These are phyloP conservation scores for Arctium lappa DNA, from an alignment of 129 eudicot species.

Conservation along the genomic window DNA sequence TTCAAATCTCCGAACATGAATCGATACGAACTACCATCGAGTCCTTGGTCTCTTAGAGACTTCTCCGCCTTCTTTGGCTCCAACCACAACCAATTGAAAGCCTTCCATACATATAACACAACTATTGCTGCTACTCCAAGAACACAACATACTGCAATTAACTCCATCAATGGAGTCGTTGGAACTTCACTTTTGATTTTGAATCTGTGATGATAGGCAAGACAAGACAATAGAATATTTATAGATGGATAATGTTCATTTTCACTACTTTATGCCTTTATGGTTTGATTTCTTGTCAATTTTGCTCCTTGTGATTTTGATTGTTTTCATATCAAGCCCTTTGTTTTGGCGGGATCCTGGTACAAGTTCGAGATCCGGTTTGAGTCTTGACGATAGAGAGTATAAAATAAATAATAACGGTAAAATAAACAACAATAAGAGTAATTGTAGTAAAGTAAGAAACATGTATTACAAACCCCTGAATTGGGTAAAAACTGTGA, in stretches of 20 bases:
- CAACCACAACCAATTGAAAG: constrained; percentile 19
- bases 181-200: neutral
- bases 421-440: too few species aligned
- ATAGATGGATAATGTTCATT: neutral
- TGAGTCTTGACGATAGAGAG: neutral
- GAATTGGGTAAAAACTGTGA: too few species aligned
- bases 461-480: too few species aligned
- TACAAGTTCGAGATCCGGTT: neutral
- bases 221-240: neutral
- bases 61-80: constrained; percentile 13
- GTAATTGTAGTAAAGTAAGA: too few species aligned
- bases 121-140: neutral
- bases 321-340: neutral
- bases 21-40: neutral
- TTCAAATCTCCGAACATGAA: constrained; percentile 10
- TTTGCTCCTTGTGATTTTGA: neutral
- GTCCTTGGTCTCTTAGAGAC: neutral
- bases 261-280: neutral
- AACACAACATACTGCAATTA: neutral
- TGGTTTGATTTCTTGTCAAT: neutral
- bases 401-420: too few species aligned
- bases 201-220: neutral
- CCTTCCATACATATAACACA: neutral
- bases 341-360: neutral
- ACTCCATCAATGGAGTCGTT: neutral